A percentile compares a stretch with the other conserved stretches of the same genome.
These are phyloP conservation scores for Candida khao-thaluensis DNA, from an alignment of 805 yeast genomes.

Conservation along the genomic window DNA sequence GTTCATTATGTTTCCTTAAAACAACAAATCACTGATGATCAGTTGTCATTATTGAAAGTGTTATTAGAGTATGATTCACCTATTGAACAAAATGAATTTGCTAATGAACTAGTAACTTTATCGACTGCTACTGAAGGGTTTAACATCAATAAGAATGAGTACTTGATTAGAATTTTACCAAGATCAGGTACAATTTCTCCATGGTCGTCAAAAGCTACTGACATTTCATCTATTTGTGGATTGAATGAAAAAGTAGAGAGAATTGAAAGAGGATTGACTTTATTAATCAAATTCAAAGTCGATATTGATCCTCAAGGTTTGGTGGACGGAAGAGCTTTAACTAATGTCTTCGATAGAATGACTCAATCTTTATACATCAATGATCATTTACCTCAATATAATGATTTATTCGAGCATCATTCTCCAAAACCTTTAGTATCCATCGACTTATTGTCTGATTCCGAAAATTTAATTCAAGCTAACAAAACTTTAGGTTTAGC, in stretches of 20 bases:
- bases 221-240: conserved; percentile 88
- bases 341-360: conserved; percentile 89
- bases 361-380: conserved; percentile 68
- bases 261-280: conserved; percentile 86
- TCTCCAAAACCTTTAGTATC: conserved; percentile 78
- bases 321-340: conserved; percentile 48
- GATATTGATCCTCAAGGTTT: conserved; percentile 34
- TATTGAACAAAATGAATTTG: conserved; percentile 52
- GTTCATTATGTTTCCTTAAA: conserved; percentile 76
- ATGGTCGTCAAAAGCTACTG: conserved; percentile 98
- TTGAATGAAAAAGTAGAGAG: conserved; percentile 68
- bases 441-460: conserved; percentile 59
- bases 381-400: conserved; percentile 58
- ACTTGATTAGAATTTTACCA: conserved; percentile 77
- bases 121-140: conserved; percentile 20
- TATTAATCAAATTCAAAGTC: conserved; percentile 67
- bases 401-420: conserved; percentile 76
- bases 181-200: conserved; percentile 97
- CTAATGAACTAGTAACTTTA: conserved; percentile 37
- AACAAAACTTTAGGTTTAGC: conserved; percentile 88
- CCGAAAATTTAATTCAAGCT: conserved; percentile 65
- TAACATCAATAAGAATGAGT: conserved; percentile 19
- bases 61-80: conserved; percentile 75
- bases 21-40: conserved; percentile 36
- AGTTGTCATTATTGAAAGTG: conserved; percentile 50